These are phyloP conservation scores for Nicotiana tomentosiformis DNA, from an alignment of 257 asterid species.

Conservation along the genomic window DNA sequence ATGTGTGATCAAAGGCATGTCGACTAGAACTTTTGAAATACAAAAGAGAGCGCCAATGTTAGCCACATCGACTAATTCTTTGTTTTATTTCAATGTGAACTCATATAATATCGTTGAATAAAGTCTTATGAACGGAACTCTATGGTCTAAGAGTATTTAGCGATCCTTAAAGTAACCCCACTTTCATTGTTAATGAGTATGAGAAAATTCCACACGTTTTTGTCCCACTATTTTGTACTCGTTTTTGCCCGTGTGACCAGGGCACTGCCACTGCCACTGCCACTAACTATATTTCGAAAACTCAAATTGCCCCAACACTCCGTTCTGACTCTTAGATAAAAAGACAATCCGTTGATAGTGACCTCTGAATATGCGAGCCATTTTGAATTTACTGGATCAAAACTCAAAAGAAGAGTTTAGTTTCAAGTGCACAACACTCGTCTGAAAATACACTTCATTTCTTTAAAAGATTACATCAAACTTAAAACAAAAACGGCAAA, in stretches of 20 bases:
- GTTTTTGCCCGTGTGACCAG: neutral
- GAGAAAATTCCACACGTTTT: constrained; percentile 11
- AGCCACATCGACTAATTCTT: neutral
- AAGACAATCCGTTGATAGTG: neutral
- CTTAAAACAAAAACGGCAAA: neutral
- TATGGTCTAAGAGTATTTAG: neutral
- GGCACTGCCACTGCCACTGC: neutral
- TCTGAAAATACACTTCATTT: neutral
- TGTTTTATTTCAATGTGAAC: neutral
- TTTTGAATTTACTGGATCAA: neutral
- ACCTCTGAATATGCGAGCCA: neutral
- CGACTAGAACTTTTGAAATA: neutral
- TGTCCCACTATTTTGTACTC: constrained; percentile 3
- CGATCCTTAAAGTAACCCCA: neutral
- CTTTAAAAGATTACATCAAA: neutral
- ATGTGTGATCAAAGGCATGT: neutral
- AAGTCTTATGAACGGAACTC: neutral
- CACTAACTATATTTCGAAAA: neutral
- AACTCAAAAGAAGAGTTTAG: neutral
- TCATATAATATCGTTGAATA: neutral
- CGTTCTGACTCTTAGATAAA: neutral
- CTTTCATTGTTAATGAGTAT: neutral
- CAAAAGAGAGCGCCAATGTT: neutral
- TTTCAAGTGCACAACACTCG: neutral
- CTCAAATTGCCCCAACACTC: neutral